Evolutionary conservation across 2,329 filamentous ascomycete species (phyloP).

Genomic region (Sporothrix curviconia): DNA sequence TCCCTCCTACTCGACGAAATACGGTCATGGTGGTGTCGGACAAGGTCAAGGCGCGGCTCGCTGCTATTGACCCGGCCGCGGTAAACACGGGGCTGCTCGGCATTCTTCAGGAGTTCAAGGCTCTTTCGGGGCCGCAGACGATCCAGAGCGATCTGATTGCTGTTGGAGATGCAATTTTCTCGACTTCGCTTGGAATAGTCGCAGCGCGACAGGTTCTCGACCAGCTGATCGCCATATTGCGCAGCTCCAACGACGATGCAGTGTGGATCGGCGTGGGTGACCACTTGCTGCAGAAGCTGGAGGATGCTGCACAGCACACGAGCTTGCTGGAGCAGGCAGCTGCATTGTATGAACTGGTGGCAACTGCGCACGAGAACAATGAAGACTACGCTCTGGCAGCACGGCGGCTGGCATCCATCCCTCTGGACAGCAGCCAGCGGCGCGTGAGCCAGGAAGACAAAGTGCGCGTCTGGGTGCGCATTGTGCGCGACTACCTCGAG

Average conservation of each 20-base stretch:
- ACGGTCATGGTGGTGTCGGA: constrained; percentile 2
- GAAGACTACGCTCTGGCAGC: constrained; percentile 79
- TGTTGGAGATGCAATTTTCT: constrained; percentile 22
- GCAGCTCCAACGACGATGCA: constrained; percentile 50
- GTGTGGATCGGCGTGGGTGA: constrained; percentile 69
- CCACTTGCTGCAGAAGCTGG: constrained; percentile 63
- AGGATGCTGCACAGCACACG: constrained; percentile 41
- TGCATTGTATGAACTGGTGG: constrained; percentile 70
- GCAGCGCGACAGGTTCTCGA: constrained; percentile 24
- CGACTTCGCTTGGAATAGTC: constrained; percentile 24
- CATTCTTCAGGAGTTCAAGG: constrained; percentile 22
- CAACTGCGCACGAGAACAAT: constrained; percentile 72
- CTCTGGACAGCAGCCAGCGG: constrained; percentile 82
- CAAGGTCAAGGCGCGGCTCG: constrained; percentile 21
- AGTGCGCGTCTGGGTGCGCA: constrained; percentile 82
- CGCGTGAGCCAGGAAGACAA: constrained; percentile 76
- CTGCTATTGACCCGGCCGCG: constrained; percentile 10
- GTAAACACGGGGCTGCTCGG: constrained; percentile 20
- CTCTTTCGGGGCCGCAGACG: constrained; percentile 18
- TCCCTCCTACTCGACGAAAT: no score
- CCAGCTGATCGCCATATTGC: constrained; percentile 42
- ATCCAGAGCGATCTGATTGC: constrained; percentile 22
- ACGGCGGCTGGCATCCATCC: constrained; percentile 71
- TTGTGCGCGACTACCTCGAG: constrained; percentile 89
- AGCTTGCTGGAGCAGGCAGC: constrained; percentile 83